Base-by-base conservation (phyloP, 2,329 filamentous ascomycete genomes). In the Pseudofabraea citricarpa region DNA sequence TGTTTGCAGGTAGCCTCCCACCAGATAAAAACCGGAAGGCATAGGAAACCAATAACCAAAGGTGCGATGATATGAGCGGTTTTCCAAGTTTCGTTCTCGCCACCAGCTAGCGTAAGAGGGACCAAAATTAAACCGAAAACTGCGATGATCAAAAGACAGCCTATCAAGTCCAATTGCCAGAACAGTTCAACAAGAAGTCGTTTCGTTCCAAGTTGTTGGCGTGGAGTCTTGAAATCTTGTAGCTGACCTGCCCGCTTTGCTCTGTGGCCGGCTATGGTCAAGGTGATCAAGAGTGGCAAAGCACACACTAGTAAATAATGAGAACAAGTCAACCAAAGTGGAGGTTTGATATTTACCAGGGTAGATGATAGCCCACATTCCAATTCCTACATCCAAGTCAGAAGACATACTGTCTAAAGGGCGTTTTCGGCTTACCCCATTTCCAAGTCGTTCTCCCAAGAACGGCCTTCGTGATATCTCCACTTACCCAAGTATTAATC, bases 291-390 rank as follows among this genome's bases (percentile, higher is more conserved):
- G 0, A 83, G 65, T 1, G 80, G 78, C 4, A 81, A 46, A 0
- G 74, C 68, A 43, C 72, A 74, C 6, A 77, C 31, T 24, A 6
- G 19, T 22, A 12, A 15, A 37, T 12, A 1, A n/a, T 37, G 10
- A 37, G 35, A 22, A n/a, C 3, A 10, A 22, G 35, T 8, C 8
- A 7, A 22, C 5, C 21, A 21, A n/a, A 1, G 5, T 7, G 10
- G 15, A 10, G 4, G 5, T 10, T 22, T 37, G 22, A 40, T 20
- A 16, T 24, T 41, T 26, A 29, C 26, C 64, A 1, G 79, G 74
- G 53, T 77, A 81, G 39, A 82, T 77, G 48, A 83, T 73, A 36
- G 68, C 70, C 69, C 75, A 83, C 77, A 83, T 83, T 49, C 78
- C 79, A 19, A 80, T 69, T 12, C 35, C 35, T 37, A n/a, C 19